Evolutionary conservation across 306 rosid genomes (phyloP), one percentile per base, ranked within the genome.

Genomic region (Vigna angularis): DNA sequence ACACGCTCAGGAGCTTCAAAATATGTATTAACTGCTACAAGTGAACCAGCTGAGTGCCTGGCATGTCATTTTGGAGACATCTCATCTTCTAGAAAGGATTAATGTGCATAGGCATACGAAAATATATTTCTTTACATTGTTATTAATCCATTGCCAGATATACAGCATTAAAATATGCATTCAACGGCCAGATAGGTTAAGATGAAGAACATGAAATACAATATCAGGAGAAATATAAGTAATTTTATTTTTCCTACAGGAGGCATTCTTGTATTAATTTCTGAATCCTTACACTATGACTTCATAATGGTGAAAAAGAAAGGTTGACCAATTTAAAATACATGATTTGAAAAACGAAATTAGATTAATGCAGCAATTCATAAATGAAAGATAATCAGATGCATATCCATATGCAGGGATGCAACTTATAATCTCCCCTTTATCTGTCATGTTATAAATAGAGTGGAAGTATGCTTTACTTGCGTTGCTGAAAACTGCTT

Each of bases 11-110:
- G 98, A 66, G 97, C 95, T 87, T 92, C 93, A 77, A 92, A 92
- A 77, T 92, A 94, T 28, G 96, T 76, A 79, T 92, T 84, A 22
- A 92, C 88, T 52, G 97, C 98, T 38, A 89, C 86, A 79, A 90
- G 88, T 44, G 90, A 87, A 70, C 98, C 97, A 73, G 98, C 97
- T 75, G 98, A 94, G 83, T 94, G 98, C 97, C 97, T 94, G 86
- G 9, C 38, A 84, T 40, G 49, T 67, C 58, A 86, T 74, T 86
- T 69, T 62, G 51, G 45, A 58, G 42, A 77, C 24, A 51, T 52
- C 62, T 80, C 73, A 83, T 49, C 50, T 71, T 67, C 58, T 58
- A 81, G 73, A 22, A 52, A 77, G n/a, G 14, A 28, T 15, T 20
- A 34, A 16, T n/a, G 55, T 44, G 67, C 53, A 38, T 49, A 64